Evolutionary conservation across 345 rosid species (phyloP).

Genomic region (Euclidium syriacum): DNA sequence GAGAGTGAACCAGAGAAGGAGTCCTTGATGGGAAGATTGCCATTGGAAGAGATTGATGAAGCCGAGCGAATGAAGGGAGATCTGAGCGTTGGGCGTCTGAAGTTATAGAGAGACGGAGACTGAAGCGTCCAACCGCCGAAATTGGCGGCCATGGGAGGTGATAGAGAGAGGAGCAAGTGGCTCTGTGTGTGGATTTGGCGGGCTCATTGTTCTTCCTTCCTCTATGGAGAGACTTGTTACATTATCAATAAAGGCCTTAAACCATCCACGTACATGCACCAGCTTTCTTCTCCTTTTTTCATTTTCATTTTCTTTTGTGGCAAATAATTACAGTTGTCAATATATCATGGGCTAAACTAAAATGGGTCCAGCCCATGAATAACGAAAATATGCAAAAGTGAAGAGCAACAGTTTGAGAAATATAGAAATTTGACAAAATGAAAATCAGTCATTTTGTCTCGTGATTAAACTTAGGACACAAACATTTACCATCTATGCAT

Average conservation of each 20-base stretch:
- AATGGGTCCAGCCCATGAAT: neutral
- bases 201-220: constrained; percentile 22
- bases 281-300: neutral
- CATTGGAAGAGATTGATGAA: constrained; percentile 33
- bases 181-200: constrained; percentile 15
- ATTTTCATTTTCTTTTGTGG: too few relatives aligned
- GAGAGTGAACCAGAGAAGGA: constrained; percentile 39
- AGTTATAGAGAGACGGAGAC: constrained; percentile 15
- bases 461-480: too few relatives aligned
- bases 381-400: too few relatives aligned
- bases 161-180: neutral
- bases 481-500: neutral
- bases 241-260: constrained; percentile 19
- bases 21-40: constrained; percentile 31
- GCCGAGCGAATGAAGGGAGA: constrained; percentile 34
- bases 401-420: too few relatives aligned
- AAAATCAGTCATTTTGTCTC: too few relatives aligned
- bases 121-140: constrained; percentile 32
- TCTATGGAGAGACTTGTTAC: neutral
- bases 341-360: neutral
- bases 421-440: too few relatives aligned
- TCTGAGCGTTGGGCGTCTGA: constrained; percentile 24
- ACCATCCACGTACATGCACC: constrained; percentile 31
- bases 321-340: too few relatives aligned
- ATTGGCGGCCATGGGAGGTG: neutral